phyloP scores from a whole-genome alignment of 2,329 filamentous ascomycete genomes.

The Aspergillus ibericus region DNA sequence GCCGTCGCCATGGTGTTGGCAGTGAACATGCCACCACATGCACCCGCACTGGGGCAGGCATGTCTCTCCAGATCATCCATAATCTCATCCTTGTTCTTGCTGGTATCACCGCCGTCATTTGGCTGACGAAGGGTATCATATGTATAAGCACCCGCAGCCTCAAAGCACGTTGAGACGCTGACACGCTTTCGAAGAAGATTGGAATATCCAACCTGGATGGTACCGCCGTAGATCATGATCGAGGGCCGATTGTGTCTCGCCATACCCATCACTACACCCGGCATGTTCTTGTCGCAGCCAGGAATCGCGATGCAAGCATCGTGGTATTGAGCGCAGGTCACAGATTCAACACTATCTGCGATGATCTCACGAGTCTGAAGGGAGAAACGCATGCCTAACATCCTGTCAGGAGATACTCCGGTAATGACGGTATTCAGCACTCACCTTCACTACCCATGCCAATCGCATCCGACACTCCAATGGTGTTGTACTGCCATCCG shows the following conservation, averaged over 20 bases:
- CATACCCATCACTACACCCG: conserved; percentile 85
- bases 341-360: conserved; percentile 89
- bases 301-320: conserved; percentile 93
- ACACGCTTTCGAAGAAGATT: conserved; percentile 72
- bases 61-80: conserved; percentile 79
- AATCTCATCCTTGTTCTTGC: conserved; percentile 72
- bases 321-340: conserved; percentile 87
- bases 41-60: conserved; percentile 75
- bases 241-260: conserved; percentile 88
- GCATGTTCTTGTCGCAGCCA: conserved; percentile 98
- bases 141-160: conserved; percentile 77
- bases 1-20: conserved; percentile 92
- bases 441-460: conserved; percentile 91
- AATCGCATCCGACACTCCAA: conserved; percentile 87
- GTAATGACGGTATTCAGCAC: conserved; percentile 17
- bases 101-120: conserved; percentile 61
- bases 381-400: conserved; percentile 86
- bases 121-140: conserved; percentile 74
- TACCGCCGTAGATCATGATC: conserved; percentile 93
- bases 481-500: conserved; percentile 90
- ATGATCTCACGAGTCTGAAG: conserved; percentile 90
- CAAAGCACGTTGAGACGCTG: conserved; percentile 87
- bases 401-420: conserved; percentile 16
- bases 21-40: conserved; percentile 91
- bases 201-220: conserved; percentile 84